Percentiles rank a stretch among this genome's conserved stretches.
These are phyloP conservation scores for Theobroma grandiflorum DNA, from an alignment of 441 rosid species.

Conservation along the genomic window DNA sequence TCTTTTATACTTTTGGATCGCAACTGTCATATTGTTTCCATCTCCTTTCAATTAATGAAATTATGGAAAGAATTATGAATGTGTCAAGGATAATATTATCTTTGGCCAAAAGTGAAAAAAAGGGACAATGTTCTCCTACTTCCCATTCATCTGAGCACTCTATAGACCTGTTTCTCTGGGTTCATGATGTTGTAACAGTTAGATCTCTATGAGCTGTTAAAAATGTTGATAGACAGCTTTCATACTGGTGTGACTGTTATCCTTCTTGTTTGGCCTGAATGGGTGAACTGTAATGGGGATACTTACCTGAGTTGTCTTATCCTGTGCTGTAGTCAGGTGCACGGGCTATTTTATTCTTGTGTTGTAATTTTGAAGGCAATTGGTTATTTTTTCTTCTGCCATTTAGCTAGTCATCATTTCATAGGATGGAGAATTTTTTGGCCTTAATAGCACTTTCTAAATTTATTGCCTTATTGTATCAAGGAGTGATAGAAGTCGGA, in stretches of 20 bases:
- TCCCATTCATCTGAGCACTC: not conserved
- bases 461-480: not conserved
- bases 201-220: no score
- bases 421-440: not conserved
- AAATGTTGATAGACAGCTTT: no score
- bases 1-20: not conserved
- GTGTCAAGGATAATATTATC: not conserved
- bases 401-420: not conserved
- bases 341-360: not conserved
- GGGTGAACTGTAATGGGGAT: not conserved
- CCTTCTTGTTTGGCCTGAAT: no score
- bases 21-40: not conserved
- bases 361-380: slow-evolving; percentile 3
- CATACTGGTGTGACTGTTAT: no score
- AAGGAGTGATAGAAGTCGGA: not conserved
- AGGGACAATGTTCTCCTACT: not conserved
- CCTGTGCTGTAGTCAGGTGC: not conserved
- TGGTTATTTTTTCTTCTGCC: not conserved
- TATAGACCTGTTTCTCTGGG: not conserved
- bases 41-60: not conserved
- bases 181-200: no score
- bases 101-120: not conserved
- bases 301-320: not conserved
- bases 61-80: not conserved
- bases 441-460: not conserved